Percentiles rank a stretch among this genome's conserved stretches.
Conservation (phyloP, 306 rosid genomes). For the Vicia sativa region DNA sequence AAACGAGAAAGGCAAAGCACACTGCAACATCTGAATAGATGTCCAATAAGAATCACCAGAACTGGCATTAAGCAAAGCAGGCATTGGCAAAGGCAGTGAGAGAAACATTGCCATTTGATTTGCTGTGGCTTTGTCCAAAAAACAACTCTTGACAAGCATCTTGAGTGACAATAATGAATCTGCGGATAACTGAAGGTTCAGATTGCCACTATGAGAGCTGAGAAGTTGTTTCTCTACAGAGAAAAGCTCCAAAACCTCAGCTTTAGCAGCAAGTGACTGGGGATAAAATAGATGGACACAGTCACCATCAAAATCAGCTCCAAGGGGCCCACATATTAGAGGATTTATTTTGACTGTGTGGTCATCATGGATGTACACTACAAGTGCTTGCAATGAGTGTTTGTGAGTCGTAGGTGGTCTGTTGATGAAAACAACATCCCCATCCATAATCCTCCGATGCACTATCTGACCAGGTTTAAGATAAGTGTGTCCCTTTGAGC, state of each 20-base stretch:
- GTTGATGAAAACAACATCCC: conserved; percentile 86
- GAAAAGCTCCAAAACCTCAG: conserved; percentile 90
- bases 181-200: conserved; percentile 69
- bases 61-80: conserved; percentile 57
- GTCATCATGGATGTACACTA: conserved; percentile 83
- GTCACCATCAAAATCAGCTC: conserved; percentile 97
- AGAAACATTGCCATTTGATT: conserved; percentile 85
- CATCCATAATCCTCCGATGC: conserved; percentile 91
- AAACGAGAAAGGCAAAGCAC: conserved; percentile 69
- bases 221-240: conserved; percentile 87
- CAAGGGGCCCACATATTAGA: conserved; percentile 87
- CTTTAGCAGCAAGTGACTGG: conserved; percentile 88
- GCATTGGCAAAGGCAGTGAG: conserved; percentile 61
- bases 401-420: conserved; percentile 97
- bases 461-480: conserved; percentile 82
- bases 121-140: conserved; percentile 55
- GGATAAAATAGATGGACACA: conserved; percentile 92
- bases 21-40: conserved; percentile 73
- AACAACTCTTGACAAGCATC: conserved; percentile 55
- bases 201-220: conserved; percentile 90
- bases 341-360: conserved; percentile 93
- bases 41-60: conserved; percentile 72
- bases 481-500: conserved; percentile 82
- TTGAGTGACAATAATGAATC: conserved; percentile 78
- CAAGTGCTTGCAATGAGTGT: conserved; percentile 89